phyloP scores from a whole-genome alignment of 768 basidiomycete species.

The Pholiota conissans region DNA sequence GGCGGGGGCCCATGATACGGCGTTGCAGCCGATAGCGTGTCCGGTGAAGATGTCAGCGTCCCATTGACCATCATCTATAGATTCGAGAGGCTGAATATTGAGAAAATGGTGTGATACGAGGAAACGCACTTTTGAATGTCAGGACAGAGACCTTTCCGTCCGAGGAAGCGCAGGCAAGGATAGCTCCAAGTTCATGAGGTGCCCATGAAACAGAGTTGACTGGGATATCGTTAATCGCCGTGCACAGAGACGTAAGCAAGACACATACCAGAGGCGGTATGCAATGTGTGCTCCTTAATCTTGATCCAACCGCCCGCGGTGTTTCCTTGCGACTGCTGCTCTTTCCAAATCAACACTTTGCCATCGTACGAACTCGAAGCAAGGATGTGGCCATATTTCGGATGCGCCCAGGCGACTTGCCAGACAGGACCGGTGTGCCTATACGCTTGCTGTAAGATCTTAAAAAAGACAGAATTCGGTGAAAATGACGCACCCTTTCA shows the following conservation, averaged over 20 bases:
- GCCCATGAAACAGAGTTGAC: slow-evolving; percentile 99
- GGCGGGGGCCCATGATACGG: slow-evolving; percentile 97
- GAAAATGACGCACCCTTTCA: slow-evolving; percentile 64
- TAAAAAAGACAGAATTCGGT: no score
- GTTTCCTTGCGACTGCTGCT: slow-evolving; percentile 63
- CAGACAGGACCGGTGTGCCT: slow-evolving; percentile 98
- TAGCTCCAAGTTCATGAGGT: slow-evolving; percentile 96
- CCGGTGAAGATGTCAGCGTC: slow-evolving; percentile 94
- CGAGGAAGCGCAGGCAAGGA: slow-evolving; percentile 94
- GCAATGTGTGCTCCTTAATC: slow-evolving; percentile 93
- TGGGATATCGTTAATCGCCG: slow-evolving; percentile 25
- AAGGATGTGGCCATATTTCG: slow-evolving; percentile 94
- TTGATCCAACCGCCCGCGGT: slow-evolving; percentile 77
- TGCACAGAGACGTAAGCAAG: not conserved
- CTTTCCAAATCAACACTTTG: slow-evolving; percentile 98
- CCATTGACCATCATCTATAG: slow-evolving; percentile 92
- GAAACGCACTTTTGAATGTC: slow-evolving; percentile 84
- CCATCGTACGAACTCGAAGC: slow-evolving; percentile 99
- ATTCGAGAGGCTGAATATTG: not conserved
- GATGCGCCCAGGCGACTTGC: slow-evolving; percentile 98
- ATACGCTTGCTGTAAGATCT: slow-evolving; percentile 1
- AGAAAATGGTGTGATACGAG: slow-evolving; percentile 8
- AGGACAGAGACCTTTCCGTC: slow-evolving; percentile 97
- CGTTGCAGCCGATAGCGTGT: slow-evolving; percentile 95
- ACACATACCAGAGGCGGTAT: slow-evolving; percentile 82